These are phyloP conservation scores for Thymus mandschuricus DNA, from an alignment of 257 asterid genomes.

Conservation along the genomic window DNA sequence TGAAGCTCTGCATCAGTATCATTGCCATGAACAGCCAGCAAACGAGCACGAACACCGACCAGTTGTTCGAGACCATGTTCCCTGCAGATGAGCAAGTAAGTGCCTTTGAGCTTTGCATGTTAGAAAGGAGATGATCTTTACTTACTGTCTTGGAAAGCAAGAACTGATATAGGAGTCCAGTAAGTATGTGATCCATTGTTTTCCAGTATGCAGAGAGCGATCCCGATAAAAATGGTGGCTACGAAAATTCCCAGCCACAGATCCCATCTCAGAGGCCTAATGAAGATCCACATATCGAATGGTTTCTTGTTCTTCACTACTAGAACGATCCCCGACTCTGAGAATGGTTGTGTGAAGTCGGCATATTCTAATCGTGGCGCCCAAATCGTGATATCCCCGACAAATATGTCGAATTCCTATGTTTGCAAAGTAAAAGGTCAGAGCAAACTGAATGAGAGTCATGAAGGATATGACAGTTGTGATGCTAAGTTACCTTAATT, in stretches of 20 bases:
- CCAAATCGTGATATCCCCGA: constrained; percentile 58
- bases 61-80: constrained; percentile 48
- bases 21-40: constrained; percentile 53
- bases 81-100: constrained; percentile 34
- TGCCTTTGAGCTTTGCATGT: not conserved
- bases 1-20: constrained; percentile 62
- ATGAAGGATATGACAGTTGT: too few relatives aligned
- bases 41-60: constrained; percentile 53
- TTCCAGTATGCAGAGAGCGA: constrained; percentile 43
- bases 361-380: constrained; percentile 42
- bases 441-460: too few relatives aligned
- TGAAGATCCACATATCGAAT: constrained; percentile 54
- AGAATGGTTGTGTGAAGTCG: constrained; percentile 54
- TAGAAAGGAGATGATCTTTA: not conserved
- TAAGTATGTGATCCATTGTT: not conserved
- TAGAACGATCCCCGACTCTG: constrained; percentile 53
- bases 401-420: constrained; percentile 49
- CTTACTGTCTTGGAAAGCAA: constrained; percentile 60
- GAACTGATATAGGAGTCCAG: constrained; percentile 33
- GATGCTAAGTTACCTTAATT: too few relatives aligned
- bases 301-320: constrained; percentile 47
- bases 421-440: not conserved
- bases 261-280: constrained; percentile 57
- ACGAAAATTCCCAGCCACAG: constrained; percentile 52
- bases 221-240: constrained; percentile 43